These are phyloP conservation scores for Penicillium sp. DNA, from an alignment of 2,329 filamentous ascomycete species.

Conservation along the genomic window DNA sequence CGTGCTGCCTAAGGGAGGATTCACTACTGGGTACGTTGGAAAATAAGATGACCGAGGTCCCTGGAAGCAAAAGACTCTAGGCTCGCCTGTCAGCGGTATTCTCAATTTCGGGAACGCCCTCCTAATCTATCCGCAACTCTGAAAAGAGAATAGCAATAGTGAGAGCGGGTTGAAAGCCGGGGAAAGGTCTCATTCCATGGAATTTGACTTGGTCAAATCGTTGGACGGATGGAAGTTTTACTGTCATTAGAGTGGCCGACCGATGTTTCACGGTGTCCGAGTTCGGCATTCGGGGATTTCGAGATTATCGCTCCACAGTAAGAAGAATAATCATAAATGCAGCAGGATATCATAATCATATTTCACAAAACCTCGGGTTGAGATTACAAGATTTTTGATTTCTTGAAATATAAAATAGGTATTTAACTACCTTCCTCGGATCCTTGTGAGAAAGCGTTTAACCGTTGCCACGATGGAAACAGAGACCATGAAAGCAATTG, in stretches of 20 bases:
- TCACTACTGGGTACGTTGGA: not conserved
- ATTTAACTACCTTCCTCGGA: not conserved
- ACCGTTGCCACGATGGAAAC: conserved; percentile 3
- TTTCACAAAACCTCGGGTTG: not conserved
- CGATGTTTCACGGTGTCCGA: not conserved
- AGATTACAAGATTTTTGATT: not conserved
- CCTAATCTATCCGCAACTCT: not conserved
- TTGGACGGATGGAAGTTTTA: not conserved
- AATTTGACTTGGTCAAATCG: not conserved
- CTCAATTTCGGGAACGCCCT: not conserved
- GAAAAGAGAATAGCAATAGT: not conserved
- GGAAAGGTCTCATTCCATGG: too few relatives aligned
- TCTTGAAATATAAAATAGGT: not conserved
- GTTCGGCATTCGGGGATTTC: not conserved
- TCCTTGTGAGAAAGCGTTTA: not conserved
- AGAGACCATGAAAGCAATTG: conserved; percentile 14
- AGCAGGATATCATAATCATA: not conserved
- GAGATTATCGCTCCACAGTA: not conserved
- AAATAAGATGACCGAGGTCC: not conserved
- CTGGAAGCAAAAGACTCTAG: not conserved
- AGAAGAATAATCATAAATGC: not conserved
- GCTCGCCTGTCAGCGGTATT: not conserved
- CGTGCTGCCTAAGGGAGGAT: too few relatives aligned
- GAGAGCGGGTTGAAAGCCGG: not conserved
- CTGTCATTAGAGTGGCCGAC: not conserved